Evolutionary conservation across 352 stramenopile species (phyloP), one percentile per base, ranked within the genome.

Genomic region (Globisporangium spinosum): DNA sequence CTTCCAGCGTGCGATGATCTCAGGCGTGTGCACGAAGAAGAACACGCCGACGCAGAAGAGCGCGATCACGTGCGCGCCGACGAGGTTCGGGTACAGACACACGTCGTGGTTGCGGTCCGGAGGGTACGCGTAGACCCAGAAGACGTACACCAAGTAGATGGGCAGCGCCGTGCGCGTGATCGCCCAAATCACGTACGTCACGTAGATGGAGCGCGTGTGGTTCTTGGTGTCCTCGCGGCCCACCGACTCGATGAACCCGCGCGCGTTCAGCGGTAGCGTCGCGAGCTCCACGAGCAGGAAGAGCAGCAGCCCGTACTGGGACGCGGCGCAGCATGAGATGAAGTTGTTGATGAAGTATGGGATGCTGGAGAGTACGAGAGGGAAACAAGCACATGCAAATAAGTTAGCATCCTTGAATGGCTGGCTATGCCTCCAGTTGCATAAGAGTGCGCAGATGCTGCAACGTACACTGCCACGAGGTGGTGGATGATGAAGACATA

Each of bases 281-380:
- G 85, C 83, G 15, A 94, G 74, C 66, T 94, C 87, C 54, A 94
- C 87, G 13, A 94, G 79, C 57, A 94, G 70, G 47, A 91, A 94
- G 32, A 94, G 73, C 54, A 93, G 68, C 56, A 94, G 66, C 4
- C 82, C 85, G 49, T 91, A 94, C 62, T 93, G 83, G 13, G 80
- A 89, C 17, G 85, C 83, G 12, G 78, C 83, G 61, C 87, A 94
- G 73, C 84, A 92, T 56, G 87, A 87, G 20, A 91, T 69, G 63
- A 94, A 94, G 72, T 94, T 94, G 82, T 94, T 93, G 74, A 94
- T 91, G 12, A 87, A 80, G 69, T 94, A 94, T 40, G 87, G 87
- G 10, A 93, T 69, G 13, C 85, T 93, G 65, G 34, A 10, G 3
- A 10, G 10, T 13, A 13, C 8, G 34, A 4, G 34, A 12, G 29